These are phyloP conservation scores for Colletotrichum musicola DNA, from an alignment of 2,329 filamentous ascomycete genomes.

Conservation along the genomic window DNA sequence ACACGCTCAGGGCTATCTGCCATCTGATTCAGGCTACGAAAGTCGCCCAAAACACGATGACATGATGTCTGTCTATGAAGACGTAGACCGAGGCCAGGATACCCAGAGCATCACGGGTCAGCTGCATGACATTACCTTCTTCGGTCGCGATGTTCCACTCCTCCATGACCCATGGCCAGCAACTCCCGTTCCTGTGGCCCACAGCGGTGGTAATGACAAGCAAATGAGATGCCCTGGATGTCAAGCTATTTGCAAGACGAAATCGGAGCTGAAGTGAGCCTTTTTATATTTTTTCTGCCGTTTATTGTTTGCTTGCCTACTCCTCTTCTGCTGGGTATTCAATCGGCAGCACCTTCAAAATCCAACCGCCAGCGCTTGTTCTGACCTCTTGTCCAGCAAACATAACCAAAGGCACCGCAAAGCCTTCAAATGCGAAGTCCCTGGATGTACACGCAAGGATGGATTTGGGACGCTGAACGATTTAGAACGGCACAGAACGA, in stretches of 20 bases:
- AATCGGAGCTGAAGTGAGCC: constrained; percentile 68
- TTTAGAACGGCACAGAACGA: constrained; percentile 81
- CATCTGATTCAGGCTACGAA: constrained; percentile 63
- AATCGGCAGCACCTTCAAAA: too few species aligned
- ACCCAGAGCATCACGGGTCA: constrained; percentile 53
- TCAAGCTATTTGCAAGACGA: constrained; percentile 58
- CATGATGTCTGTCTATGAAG: constrained; percentile 56
- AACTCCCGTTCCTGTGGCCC: constrained; percentile 21
- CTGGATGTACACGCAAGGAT: constrained; percentile 67
- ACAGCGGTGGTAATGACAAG: constrained; percentile 33
- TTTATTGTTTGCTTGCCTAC: too few species aligned
- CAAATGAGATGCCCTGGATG: constrained; percentile 56
- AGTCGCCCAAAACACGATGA: constrained; percentile 56
- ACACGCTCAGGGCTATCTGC: constrained; percentile 45
- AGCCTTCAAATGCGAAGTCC: constrained; percentile 71
- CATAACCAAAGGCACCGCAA: constrained; percentile 79
- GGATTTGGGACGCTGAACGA: constrained; percentile 88
- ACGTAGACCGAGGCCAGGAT: constrained; percentile 55
- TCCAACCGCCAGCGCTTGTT: background rate
- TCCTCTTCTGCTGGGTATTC: too few species aligned
- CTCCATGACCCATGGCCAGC: background rate
- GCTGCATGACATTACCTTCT: constrained; percentile 47
- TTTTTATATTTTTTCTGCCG: background rate
- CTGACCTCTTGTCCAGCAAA: constrained; percentile 68
- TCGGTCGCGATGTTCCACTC: background rate